Conservation (phyloP, 768 basidiomycete species). For the Boletus pseudopeckii region DNA sequence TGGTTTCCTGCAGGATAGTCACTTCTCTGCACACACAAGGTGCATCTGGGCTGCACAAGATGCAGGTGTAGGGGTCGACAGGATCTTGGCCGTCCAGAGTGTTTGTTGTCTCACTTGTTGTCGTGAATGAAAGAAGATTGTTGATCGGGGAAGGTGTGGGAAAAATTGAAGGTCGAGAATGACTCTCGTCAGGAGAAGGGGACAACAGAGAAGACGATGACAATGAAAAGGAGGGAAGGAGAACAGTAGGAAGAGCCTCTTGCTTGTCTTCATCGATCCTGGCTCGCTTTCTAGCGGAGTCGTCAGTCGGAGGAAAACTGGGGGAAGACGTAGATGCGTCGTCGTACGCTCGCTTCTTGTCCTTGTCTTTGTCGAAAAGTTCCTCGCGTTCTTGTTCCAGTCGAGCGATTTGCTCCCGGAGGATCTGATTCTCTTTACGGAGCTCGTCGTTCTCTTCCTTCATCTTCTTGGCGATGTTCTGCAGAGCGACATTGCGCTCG, state of each 20-base stretch:
- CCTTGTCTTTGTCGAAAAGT: slow-evolving; percentile 33
- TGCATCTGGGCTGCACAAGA: slow-evolving; percentile 67
- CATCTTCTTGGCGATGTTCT: slow-evolving; percentile 75
- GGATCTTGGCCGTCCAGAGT: slow-evolving; percentile 33
- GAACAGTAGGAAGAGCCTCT: slow-evolving; percentile 15
- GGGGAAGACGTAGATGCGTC: slow-evolving; percentile 40
- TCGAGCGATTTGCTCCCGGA: slow-evolving; percentile 49
- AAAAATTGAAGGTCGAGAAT: slow-evolving; percentile 27
- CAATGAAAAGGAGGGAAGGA: slow-evolving; percentile 25
- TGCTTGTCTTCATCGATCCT: slow-evolving; percentile 27
- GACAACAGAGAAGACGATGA: slow-evolving; percentile 51
- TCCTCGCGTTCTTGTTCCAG: slow-evolving; percentile 39
- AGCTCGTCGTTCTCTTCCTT: slow-evolving; percentile 85
- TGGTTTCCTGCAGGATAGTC: slow-evolving; percentile 44
- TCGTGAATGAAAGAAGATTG: slow-evolving; percentile 37
- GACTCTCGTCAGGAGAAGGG: slow-evolving; percentile 45
- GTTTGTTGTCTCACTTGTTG: slow-evolving; percentile 26
- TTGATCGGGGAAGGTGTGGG: slow-evolving; percentile 30
- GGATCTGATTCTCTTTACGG: slow-evolving; percentile 58
- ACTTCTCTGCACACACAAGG: slow-evolving; percentile 79
- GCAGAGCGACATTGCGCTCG: slow-evolving; percentile 80
- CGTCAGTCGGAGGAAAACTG: slow-evolving; percentile 18
- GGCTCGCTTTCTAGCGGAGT: slow-evolving; percentile 37
- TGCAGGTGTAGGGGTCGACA: slow-evolving; percentile 47
- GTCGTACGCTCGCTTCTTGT: slow-evolving; percentile 60